Base-by-base conservation (phyloP, 2,329 filamentous ascomycete species). In the Amesomyces nigricolor region DNA sequence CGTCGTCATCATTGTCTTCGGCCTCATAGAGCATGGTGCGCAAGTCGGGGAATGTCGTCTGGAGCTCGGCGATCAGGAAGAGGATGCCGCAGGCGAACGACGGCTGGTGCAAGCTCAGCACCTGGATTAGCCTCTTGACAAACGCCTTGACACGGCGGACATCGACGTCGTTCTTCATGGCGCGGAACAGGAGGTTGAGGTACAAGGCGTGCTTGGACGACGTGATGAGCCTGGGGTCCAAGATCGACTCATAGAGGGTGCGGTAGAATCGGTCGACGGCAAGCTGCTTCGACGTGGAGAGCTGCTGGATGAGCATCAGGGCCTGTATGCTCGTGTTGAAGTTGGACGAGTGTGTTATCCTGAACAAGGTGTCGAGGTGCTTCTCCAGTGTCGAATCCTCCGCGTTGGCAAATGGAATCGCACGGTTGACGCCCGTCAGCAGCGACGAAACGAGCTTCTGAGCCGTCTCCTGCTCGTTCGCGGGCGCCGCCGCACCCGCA, bases 271-370 rank as follows among this genome's bases (percentile, higher is more conserved):
- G 83, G 66, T 99, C 94, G 11, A 87, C 86, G 4, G 87, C 86
- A 52, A 92, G 78, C 65, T 91, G 87, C 68, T 94, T 90, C 3
- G 86, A 82, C 1, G 85, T 78, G 0, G 91, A 89, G 29, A 99
- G 81, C 70, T 97, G 94, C 69, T 97, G 94, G 62, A 99, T 95
- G 47, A 99, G 77, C 74, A 96, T 87, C 61, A 99, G 80, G 35
- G 94, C 92, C 72, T 99, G 94, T 38, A 99, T 89, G 68, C 91
- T 94, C 0, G 94, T 99, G 73, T 97, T 99, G 80, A 99, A 97
- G 71, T 99, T 99, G 54, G 92, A 90, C 0, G 92, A 97, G 72
- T 99, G 94, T 0, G 94, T 95, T 65, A 99, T 94, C 65, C 85
- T 86, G 79, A 96, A 99, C 26, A 99, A 80, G 3, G 92, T 96